Evolutionary conservation across 139 green algal species (phyloP).

Genomic region (Ostreobium quekettii): DNA sequence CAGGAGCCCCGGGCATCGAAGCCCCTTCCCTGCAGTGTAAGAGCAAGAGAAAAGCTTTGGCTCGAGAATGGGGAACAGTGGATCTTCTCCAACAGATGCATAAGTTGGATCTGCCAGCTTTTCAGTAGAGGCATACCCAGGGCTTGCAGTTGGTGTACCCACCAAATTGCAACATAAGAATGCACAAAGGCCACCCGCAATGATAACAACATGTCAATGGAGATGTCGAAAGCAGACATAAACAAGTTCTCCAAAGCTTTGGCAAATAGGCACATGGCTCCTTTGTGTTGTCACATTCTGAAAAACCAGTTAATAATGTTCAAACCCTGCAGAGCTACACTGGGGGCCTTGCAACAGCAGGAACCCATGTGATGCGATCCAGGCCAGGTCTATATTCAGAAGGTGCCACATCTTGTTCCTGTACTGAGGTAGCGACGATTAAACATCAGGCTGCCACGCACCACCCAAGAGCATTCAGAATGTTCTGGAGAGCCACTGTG

Average conservation of each 20-base stretch:
- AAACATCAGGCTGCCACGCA: neutral
- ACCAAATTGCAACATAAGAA: too few species aligned
- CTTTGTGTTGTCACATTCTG: neutral
- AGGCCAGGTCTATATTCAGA: neutral
- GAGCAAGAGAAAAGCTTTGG: neutral
- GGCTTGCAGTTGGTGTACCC: too few species aligned
- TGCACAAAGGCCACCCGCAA: too few species aligned
- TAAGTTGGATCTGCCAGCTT: too few species aligned
- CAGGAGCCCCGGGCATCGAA: neutral
- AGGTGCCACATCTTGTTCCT: neutral
- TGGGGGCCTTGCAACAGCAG: neutral
- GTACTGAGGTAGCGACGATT: slow-evolving; percentile 6
- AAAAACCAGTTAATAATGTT: neutral
- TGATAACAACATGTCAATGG: too few species aligned
- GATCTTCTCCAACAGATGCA: neutral
- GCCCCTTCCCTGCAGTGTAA: neutral
- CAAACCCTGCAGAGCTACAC: neutral
- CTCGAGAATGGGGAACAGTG: neutral
- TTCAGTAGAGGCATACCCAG: too few species aligned
- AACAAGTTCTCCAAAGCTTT: too few species aligned
- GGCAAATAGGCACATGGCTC: neutral
- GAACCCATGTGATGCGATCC: neutral
- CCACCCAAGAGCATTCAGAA: neutral
- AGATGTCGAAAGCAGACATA: too few species aligned
- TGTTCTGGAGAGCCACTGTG: too few species aligned